phyloP scores from a whole-genome alignment of 192 early-diverging fungal species.

The Coemansia sp. region DNA sequence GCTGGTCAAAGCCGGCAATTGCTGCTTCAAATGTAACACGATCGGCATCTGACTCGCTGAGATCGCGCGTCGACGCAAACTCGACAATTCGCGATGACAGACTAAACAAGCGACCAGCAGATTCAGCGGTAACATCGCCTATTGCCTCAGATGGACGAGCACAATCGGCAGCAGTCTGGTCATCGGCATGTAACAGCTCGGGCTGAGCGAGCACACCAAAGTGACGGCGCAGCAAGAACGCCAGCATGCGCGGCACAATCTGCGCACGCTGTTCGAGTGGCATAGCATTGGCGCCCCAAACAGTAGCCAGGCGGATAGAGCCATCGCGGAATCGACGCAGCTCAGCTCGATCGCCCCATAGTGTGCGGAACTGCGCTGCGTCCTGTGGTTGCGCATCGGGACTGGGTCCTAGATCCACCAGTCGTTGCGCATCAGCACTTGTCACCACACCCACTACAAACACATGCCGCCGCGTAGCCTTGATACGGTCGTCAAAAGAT shows the following conservation, averaged over 20 bases:
- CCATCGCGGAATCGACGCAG: slow-evolving; percentile 94
- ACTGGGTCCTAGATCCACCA: slow-evolving; percentile 86
- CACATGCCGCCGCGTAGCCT: slow-evolving; percentile 47
- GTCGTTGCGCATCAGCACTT: slow-evolving; percentile 64
- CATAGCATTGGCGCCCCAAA: slow-evolving; percentile 65
- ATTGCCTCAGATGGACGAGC: neutral
- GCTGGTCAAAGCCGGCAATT: slow-evolving; percentile 23
- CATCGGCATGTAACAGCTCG: slow-evolving; percentile 18
- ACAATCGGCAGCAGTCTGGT: slow-evolving; percentile 1
- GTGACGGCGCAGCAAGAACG: slow-evolving; percentile 76
- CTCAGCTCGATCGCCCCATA: slow-evolving; percentile 92
- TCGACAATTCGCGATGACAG: slow-evolving; percentile 11
- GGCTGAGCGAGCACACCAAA: slow-evolving; percentile 52
- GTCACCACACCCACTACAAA: slow-evolving; percentile 72
- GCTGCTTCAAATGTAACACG: slow-evolving; percentile 35
- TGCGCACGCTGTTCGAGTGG: slow-evolving; percentile 63
- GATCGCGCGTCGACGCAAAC: slow-evolving; percentile 29
- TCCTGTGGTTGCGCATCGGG: slow-evolving; percentile 69
- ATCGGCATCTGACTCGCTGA: slow-evolving; percentile 7
- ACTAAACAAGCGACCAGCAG: slow-evolving; percentile 14
- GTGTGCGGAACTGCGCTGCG: slow-evolving; percentile 64
- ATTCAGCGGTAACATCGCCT: too few species aligned
- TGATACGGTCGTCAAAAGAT: slow-evolving; percentile 55
- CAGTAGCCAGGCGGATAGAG: slow-evolving; percentile 83
- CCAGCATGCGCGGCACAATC: slow-evolving; percentile 79